Conservation (phyloP, 768 basidiomycete genomes). For the Termitomyces titanicus region DNA sequence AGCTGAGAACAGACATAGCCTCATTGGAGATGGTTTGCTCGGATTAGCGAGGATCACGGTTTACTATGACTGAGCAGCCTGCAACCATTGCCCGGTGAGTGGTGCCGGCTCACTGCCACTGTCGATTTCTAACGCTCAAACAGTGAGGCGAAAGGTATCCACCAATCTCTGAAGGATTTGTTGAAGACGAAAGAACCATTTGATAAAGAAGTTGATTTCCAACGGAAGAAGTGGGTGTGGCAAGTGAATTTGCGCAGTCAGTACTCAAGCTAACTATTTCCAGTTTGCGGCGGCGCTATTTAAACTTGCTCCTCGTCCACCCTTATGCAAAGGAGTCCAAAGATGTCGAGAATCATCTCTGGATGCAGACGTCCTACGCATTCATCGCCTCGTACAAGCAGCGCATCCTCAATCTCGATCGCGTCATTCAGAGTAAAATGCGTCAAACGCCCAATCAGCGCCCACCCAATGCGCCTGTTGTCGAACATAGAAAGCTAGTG, state of each 20-base stretch:
- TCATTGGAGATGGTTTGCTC: constrained; percentile 30
- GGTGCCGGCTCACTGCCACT: constrained; percentile 15
- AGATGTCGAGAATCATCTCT: constrained; percentile 79
- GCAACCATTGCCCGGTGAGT: constrained; percentile 41
- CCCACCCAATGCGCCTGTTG: constrained; percentile 31
- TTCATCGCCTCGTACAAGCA: constrained; percentile 84
- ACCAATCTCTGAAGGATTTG: constrained; percentile 70
- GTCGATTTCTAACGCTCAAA: constrained; percentile 10
- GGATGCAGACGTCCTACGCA: constrained; percentile 90
- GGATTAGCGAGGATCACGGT: constrained; percentile 19
- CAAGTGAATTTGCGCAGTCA: constrained; percentile 6
- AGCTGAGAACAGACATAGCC: constrained; percentile 1
- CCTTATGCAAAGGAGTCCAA: constrained; percentile 71
- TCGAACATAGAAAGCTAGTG: constrained; percentile 83
- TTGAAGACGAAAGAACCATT: constrained; percentile 75
- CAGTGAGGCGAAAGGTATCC: constrained; percentile 78
- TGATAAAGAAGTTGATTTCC: constrained; percentile 83
- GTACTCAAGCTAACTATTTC: constrained; percentile 9
- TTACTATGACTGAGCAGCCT: constrained; percentile 42
- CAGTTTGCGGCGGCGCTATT: constrained; percentile 69
- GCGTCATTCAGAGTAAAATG: constrained; percentile 38
- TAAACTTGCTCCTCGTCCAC: constrained; percentile 64
- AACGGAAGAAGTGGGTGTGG: constrained; percentile 74
- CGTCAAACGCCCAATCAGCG: constrained; percentile 44
- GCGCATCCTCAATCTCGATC: constrained; percentile 65